Base-by-base conservation (phyloP, 768 basidiomycete species). In the Trametes villosa region DNA sequence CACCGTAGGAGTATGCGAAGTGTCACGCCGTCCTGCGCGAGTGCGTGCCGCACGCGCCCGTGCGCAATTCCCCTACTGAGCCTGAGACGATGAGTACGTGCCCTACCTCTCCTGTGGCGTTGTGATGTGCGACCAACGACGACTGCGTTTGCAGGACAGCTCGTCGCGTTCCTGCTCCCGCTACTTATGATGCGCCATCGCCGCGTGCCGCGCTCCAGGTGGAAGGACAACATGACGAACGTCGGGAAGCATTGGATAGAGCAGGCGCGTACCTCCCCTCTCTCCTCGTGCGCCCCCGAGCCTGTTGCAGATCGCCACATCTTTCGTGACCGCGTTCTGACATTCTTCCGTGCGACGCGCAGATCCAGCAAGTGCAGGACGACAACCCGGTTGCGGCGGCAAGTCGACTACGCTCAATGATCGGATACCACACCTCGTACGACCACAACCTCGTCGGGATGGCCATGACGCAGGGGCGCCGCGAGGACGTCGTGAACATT, bases 131-230 rank as follows among this genome's bases (percentile, higher is more conserved):
- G 34, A 51, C 62, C 68, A 24, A 63, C 56, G 52, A 59, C 55
- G 48, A 34, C 47, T 63, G 22, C 15, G 59, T 46, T 22, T 45
- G 34, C 72, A 92, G 91, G 89, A 22, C 82, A 83, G 68, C 76
- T 89, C 65, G 86, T 92, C 71, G 85, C 86, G 18, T 80, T 87
- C 65, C 87, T 92, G 79, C 75, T 92, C 11, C 91, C 91, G 0
- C 76, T 92, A 13, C 85, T 92, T 66, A 91, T 92, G 91, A 92
- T 92, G 91, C 78, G 90, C 17, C 91, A 92, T 71, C 80, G 90
- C 56, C 85, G 91, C 38, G 88, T 92, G 73, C 88, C 91, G 1
- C 79, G 90, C 20, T 75, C 86, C 13, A 86, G 87, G 63, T 92
- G 91, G 91, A 79, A 81, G 59, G 89, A 91, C 63, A 81, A 81